Percentiles rank a stretch among this genome's conserved stretches.
These are phyloP conservation scores for Cenchrus fungigraminus DNA, from an alignment of 176 grass and related monocot species.

Conservation along the genomic window DNA sequence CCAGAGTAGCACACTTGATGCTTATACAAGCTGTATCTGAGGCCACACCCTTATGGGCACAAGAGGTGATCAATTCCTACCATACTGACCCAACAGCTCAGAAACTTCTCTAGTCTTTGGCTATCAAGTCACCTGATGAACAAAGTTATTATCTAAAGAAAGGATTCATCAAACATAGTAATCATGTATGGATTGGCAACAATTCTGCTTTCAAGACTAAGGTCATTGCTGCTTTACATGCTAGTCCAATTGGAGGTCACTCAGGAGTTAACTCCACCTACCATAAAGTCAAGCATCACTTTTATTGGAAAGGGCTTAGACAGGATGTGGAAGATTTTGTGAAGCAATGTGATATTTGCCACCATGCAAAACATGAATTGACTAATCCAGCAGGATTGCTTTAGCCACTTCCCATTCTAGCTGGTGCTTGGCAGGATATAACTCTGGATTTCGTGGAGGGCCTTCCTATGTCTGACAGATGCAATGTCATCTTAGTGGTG, in stretches of 20 bases:
- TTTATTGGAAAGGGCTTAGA: background rate
- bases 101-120: rapidly evolving
- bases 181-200: background rate
- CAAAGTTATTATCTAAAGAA: background rate
- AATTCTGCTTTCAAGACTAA: background rate
- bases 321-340: background rate
- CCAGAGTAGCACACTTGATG: background rate
- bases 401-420: background rate
- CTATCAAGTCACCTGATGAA: background rate
- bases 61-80: background rate
- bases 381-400: background rate
- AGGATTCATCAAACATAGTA: background rate
- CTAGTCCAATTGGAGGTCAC: background rate
- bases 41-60: background rate
- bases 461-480: background rate
- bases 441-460: background rate
- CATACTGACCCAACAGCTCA: background rate
- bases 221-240: background rate
- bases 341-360: background rate
- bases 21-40: background rate
- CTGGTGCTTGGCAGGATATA: background rate
- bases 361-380: background rate
- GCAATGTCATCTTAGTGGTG: background rate
- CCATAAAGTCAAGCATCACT: background rate
- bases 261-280: background rate